Evolutionary conservation across 306 rosid species (phyloP), one percentile per base, ranked within the genome.

Genomic region (Castanospermum australe): DNA sequence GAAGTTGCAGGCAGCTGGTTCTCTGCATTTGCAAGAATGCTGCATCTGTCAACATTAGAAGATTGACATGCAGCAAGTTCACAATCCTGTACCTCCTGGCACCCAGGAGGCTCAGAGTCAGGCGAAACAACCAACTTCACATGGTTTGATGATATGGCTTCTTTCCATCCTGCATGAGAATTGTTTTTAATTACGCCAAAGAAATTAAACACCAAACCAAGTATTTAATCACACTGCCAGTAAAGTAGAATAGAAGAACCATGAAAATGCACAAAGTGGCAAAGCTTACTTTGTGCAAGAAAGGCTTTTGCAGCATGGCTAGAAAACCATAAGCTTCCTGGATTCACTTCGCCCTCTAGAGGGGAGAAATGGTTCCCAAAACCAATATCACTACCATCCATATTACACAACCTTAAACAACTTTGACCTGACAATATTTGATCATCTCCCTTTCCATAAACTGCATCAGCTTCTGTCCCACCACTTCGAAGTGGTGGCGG

Each of bases 141-240:
- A 76, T 95, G 97, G 66, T 87, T 81, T 47, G 91, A 91, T 5
- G 87, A 80, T 47, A 88, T 84, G 63, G 97, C 96, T 59, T 90
- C 92, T 84, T 93, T 93, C 99, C 99, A 95, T 71, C 98, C 99
- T 95, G 94, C 83, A 79, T 60, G 35, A 69, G 25, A 78, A 63
- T 30, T 76, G 62, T 10, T 79, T 33, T 2, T 41, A 15, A 67
- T 81, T 79, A 54, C 35, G 67, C 61, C 25, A 67, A 62, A 36
- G 28, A 55, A 82, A 38, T 45, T 50, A 33, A 67, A 71, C 35
- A 75, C 71, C 56, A 79, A 71, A 62, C 51, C 82, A 51, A 30
- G 30, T 17, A 60, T 57, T 25, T 11, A 32, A 11, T 39, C 56
- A 28, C 47, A 25, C 41, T 15, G 60, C 21, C 48, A 72, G 18